Percentiles rank a stretch among this genome's conserved stretches.
phyloP scores from a whole-genome alignment of 768 basidiomycete genomes.

The Pholiota conissans region DNA sequence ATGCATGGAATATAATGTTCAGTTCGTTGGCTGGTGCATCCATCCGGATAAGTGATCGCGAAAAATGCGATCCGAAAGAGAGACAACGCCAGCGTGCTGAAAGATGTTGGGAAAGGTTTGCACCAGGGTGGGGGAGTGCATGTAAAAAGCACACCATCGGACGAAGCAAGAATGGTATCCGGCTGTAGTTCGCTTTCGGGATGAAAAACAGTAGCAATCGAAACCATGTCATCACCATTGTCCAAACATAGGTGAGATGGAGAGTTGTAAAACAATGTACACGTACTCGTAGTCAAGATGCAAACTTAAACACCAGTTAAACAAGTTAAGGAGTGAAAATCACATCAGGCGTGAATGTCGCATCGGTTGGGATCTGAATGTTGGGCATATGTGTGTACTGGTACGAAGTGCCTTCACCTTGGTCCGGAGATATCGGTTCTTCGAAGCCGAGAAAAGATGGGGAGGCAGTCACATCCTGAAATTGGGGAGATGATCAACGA shows the following conservation, averaged over 20 bases:
- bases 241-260: not conserved
- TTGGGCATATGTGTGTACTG: not conserved
- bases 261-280: not conserved
- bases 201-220: conserved; percentile 30
- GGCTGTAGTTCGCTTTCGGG: conserved; percentile 17
- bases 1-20: conserved; percentile 55
- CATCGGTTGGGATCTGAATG: not conserved
- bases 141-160: conserved; percentile 68
- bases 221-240: conserved; percentile 7
- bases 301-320: not conserved
- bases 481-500: not conserved
- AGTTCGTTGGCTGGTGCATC: conserved; percentile 44
- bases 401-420: not conserved
- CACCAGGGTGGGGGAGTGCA: conserved; percentile 44
- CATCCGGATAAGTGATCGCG: conserved; percentile 39
- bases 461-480: not conserved
- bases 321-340: not conserved
- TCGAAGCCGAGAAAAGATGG: not conserved
- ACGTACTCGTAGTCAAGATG: not conserved
- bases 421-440: not conserved
- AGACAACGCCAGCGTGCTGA: conserved; percentile 27
- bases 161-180: conserved; percentile 44
- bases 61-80: conserved; percentile 11
- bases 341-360: not conserved
- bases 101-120: conserved; percentile 41